Base-by-base conservation (phyloP, 108 stramenopile genomes). In the Cylindrotheca closterium region DNA sequence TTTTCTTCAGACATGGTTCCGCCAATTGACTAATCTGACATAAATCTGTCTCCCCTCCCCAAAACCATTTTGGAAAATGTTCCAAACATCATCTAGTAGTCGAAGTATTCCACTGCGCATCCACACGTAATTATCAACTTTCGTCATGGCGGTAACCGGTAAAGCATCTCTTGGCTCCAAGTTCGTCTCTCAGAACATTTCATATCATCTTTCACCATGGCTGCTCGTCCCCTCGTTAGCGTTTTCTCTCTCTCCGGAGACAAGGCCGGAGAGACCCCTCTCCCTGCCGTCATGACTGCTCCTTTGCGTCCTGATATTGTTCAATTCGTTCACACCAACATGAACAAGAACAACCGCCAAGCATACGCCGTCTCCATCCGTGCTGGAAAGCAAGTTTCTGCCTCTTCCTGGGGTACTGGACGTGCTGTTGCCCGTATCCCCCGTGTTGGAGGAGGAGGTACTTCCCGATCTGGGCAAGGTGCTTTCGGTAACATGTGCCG, bases 371-470 rank as follows among this genome's bases (percentile, higher is more conserved):
- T 98, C 60, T 86, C 83, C 83, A 85, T 93, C 76, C 79, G 82
- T 52, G 97, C 98, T 55, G 97, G 97, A 66, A 96, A 96, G 86
- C 87, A 92, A 65, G 89, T 89, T 68, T 90, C 96, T 33, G 99
- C 99, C 58, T 77, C 79, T 45, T 98, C 97, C 0, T 99, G 99
- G 99, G 99, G 99, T 65, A 99, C 99, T 59, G 99, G 99, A 59
- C 97, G 99, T 78, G 99, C 99, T 73, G 99, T 99, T 37, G 94
- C 99, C 51, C 99, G 99, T 92, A 98, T 99, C 78, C 97, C 99
- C 60, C 97, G 99, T 85, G 97, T 99, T 29, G 90, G 93, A 53
- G 97, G 97, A 47, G 97, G 97, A 50, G 99, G 99, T 81, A 99
- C 99, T 62, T 94, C 92, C 65, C 94, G 97, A 51, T 96, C 97